Percentiles rank a stretch among this genome's conserved stretches.
Evolutionary conservation across 163 green algal genomes (phyloP).

Genomic region (Trebouxia gelatinosa): DNA sequence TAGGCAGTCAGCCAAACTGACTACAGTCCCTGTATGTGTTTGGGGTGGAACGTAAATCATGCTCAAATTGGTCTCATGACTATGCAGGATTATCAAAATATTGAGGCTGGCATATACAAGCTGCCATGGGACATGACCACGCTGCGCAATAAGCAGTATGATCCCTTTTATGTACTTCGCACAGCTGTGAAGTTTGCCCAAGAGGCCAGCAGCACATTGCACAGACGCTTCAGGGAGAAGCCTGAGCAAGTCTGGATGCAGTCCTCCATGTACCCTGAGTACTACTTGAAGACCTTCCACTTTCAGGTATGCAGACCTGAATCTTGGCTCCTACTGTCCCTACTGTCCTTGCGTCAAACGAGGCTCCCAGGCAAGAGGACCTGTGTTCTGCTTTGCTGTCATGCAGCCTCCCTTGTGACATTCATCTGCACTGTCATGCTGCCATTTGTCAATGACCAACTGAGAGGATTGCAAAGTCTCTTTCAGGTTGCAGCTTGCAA

Average conservation of each 20-base stretch:
- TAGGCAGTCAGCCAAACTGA: too few relatives aligned
- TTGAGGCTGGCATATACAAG: conserved; percentile 66
- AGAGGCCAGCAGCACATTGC: conserved; percentile 59
- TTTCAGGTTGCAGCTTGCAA: too few relatives aligned
- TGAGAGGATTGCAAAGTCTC: too few relatives aligned
- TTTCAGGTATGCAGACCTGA: conserved; percentile 64
- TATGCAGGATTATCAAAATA: conserved; percentile 67
- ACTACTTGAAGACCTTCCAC: conserved; percentile 87
- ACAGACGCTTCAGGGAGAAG: conserved; percentile 37
- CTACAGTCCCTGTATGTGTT: too few relatives aligned
- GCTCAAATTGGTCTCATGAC: too few relatives aligned
- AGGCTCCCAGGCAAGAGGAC: too few relatives aligned
- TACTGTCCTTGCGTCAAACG: not conserved
- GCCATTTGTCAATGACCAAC: too few relatives aligned
- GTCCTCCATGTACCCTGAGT: conserved; percentile 68
- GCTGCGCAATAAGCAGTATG: conserved; percentile 74
- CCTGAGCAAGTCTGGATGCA: conserved; percentile 61
- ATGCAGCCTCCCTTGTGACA: too few relatives aligned
- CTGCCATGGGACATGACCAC: conserved; percentile 88
- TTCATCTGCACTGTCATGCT: too few relatives aligned
- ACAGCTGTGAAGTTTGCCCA: conserved; percentile 28
- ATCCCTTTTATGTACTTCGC: conserved; percentile 67
- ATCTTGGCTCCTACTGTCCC: not conserved
- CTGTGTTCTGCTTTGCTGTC: too few relatives aligned
- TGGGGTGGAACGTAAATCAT: too few relatives aligned